Evolutionary conservation across 2,329 filamentous ascomycete genomes (phyloP), one percentile per base, ranked within the genome.

Genomic region (Kalmusia sp.): DNA sequence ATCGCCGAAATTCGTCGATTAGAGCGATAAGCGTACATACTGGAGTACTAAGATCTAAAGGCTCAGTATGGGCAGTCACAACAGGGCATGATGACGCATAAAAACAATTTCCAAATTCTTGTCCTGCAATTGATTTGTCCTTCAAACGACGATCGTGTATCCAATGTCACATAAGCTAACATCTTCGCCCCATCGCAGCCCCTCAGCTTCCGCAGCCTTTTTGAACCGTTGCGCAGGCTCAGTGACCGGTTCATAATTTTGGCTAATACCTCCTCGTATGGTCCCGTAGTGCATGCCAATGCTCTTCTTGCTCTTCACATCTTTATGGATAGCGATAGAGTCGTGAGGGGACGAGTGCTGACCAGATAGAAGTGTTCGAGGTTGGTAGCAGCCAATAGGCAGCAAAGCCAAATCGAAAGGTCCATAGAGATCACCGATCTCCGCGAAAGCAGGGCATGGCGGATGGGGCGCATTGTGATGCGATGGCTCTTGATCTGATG

Each of bases 221-320:
- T 68, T 75, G 76, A 79, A 83, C 49, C 77, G 63, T 52, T 69
- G 63, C 6, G 77, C 72, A 31, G 80, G 80, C 57, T 80, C 79
- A 3, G 75, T 74, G 1, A 82, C 80, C 46, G 80, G 79, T 55
- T 83, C 80, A 50, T 77, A 82, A 6, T 76, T 71, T 11, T 68
- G 74, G 35, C 74, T 78, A 3, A 81, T 61, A 0, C 72, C 74
- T 14, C 79, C 79, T 48, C 79, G 59, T 0, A 82, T 73, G 0
- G 80, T 82, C 0, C 80, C 80, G 55, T 77, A 82, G 52, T 83
- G 80, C 80, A 82, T 82, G 0, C 78, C 80, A 22, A 83, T 74
- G 27, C 77, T 80, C 57, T 75, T 76, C 64, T 72, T 78, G 48
- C 78, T 79, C 38, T 59, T 70, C 38, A 82, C 62, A 51, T 80